phyloP scores from a whole-genome alignment of 495 filamentous ascomycete genomes.

The Xylaria acuta region DNA sequence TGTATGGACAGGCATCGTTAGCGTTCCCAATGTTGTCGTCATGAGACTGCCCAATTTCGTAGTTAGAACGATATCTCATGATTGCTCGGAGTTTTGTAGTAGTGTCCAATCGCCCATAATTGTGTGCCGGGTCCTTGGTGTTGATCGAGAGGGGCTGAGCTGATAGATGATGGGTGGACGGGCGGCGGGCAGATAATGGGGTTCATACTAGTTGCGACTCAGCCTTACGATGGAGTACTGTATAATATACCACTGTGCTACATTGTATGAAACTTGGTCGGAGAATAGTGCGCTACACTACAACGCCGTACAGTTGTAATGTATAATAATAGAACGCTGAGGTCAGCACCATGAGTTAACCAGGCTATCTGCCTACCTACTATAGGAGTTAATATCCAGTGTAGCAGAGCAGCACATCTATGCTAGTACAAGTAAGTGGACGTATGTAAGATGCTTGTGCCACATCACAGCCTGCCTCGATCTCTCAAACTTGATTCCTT shows the following conservation, averaged over 20 bases:
- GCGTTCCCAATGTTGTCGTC: constrained; percentile 11
- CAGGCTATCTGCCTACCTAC: neutral
- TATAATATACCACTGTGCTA: neutral
- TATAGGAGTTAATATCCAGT: neutral
- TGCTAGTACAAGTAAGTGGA: neutral
- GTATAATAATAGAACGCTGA: constrained; percentile 16
- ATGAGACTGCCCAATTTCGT: neutral
- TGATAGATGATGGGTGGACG: constrained; percentile 1
- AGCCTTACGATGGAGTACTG: constrained; percentile 16
- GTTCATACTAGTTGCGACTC: constrained; percentile 2
- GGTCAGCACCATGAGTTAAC: neutral
- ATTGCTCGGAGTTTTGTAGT: neutral
- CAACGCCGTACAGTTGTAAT: neutral
- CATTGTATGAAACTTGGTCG: constrained; percentile 1
- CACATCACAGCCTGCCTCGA: neutral
- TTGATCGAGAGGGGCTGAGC: constrained; percentile 1
- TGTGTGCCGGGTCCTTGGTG: neutral
- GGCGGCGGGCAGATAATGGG: neutral
- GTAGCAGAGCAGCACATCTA: neutral
- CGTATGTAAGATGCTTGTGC: neutral
- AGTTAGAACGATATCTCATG: neutral
- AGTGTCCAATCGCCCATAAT: neutral
- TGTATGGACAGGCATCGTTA: constrained; percentile 2
- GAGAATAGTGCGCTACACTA: neutral
- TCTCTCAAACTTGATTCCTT: neutral